A percentile compares a stretch with the other conserved stretches of the same genome.
Evolutionary conservation across 2,329 filamentous ascomycete genomes (phyloP).

Genomic region (Penicillium capsulatum): DNA sequence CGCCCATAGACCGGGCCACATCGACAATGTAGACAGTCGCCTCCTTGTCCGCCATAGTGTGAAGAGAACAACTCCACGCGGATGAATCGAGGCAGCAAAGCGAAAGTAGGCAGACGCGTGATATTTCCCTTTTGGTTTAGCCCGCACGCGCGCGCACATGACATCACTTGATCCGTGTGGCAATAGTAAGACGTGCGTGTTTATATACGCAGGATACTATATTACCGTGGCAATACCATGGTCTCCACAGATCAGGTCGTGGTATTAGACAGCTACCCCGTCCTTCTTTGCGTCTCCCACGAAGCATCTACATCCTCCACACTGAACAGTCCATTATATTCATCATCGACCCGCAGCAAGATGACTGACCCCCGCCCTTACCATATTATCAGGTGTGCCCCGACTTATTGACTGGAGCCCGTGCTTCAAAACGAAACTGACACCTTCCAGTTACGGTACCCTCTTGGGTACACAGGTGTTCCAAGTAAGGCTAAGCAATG

Average conservation of each 20-base stretch:
- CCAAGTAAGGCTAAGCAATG: conserved; percentile 54
- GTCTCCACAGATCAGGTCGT: not conserved
- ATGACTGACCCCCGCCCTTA: conserved; percentile 36
- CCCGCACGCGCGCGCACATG: conserved; percentile 39
- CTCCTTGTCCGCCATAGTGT: conserved; percentile 83
- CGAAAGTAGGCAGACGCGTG: conserved; percentile 40
- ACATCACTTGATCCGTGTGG: conserved; percentile 28
- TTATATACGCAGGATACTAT: not conserved
- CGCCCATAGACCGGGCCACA: conserved; percentile 77
- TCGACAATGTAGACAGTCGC: conserved; percentile 90
- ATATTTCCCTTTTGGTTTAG: conserved; percentile 36
- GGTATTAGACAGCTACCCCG: not conserved
- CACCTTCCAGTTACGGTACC: conserved; percentile 67
- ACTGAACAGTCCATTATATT: not conserved
- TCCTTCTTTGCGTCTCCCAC: not conserved
- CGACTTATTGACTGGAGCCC: not conserved
- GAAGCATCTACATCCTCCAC: conserved; percentile 2
- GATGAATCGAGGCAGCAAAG: conserved; percentile 9
- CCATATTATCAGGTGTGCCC: conserved; percentile 30
- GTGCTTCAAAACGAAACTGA: conserved; percentile 6
- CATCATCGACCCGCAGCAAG: conserved; percentile 1
- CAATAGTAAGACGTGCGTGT: conserved; percentile 8
- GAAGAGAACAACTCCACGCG: conserved; percentile 2
- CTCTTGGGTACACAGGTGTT: conserved; percentile 83
- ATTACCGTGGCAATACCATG: conserved; percentile 12